These are phyloP conservation scores for Penicillium sp. DNA, from an alignment of 2,329 filamentous ascomycete genomes.

Conservation along the genomic window DNA sequence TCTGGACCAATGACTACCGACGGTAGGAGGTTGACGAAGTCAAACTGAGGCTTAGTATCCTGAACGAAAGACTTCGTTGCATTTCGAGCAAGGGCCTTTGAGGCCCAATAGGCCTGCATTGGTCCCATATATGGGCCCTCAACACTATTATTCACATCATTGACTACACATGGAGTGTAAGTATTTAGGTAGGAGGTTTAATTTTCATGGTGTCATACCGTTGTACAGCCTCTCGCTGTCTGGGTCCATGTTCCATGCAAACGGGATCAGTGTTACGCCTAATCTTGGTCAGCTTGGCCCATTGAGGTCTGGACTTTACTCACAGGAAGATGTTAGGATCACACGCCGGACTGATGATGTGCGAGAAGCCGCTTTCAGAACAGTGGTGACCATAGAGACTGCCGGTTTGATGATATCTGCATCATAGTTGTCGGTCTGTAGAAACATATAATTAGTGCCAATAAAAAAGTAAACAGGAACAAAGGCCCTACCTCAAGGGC, in stretches of 20 bases:
- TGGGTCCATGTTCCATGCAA: slow-evolving; percentile 17
- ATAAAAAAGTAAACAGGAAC: too few species aligned
- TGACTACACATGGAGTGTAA: not conserved
- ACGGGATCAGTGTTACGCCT: slow-evolving; percentile 26
- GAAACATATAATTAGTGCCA: too few species aligned
- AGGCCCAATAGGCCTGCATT: slow-evolving; percentile 35
- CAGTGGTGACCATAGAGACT: slow-evolving; percentile 4
- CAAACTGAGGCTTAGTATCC: not conserved
- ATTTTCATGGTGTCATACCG: slow-evolving; percentile 1
- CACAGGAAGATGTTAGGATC: slow-evolving; percentile 1
- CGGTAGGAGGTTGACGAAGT: slow-evolving; percentile 1
- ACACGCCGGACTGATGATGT: not conserved
- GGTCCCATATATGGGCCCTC: slow-evolving; percentile 8
- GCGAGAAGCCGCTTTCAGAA: slow-evolving; percentile 6
- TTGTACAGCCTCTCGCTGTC: slow-evolving; percentile 12
- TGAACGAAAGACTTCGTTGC: slow-evolving; percentile 24
- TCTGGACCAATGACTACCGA: slow-evolving; percentile 5
- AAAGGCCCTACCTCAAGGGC: not conserved
- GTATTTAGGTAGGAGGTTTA: not conserved
- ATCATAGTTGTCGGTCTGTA: too few species aligned
- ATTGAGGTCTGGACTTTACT: not conserved
- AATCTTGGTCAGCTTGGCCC: not conserved
- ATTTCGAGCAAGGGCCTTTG: slow-evolving; percentile 29
- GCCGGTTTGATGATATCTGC: slow-evolving; percentile 2
- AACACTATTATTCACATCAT: not conserved